Evolutionary conservation across 192 early-diverging fungal species (phyloP).

Genomic region (Rhizophagus sp.): DNA sequence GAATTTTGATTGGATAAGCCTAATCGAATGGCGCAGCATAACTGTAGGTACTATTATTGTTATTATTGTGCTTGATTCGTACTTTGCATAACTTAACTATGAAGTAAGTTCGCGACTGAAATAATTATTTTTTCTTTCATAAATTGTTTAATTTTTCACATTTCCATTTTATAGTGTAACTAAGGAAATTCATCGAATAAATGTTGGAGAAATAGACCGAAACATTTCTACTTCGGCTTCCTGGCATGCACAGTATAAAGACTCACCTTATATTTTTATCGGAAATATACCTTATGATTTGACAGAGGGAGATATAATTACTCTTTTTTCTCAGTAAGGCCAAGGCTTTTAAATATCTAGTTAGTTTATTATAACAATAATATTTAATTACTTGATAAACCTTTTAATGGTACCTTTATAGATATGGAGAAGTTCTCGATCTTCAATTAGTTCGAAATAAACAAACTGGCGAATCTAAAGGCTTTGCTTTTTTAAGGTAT

Average conservation of each 20-base stretch:
- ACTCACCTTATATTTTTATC: slow-evolving; percentile 88
- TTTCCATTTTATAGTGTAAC: slow-evolving; percentile 58
- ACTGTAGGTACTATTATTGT: too few species aligned
- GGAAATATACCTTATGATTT: slow-evolving; percentile 83
- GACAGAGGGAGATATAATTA: slow-evolving; percentile 92
- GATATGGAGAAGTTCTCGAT: slow-evolving; percentile 89
- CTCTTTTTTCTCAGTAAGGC: slow-evolving; percentile 88
- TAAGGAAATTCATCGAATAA: slow-evolving; percentile 84
- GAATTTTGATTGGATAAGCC: too few species aligned
- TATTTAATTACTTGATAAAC: neutral
- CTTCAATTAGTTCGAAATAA: slow-evolving; percentile 86
- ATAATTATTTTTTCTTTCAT: neutral
- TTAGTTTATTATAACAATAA: too few species aligned
- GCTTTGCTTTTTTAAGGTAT: slow-evolving; percentile 88
- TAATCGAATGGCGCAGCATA: too few species aligned
- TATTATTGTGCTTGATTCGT: too few species aligned
- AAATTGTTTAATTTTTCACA: too few species aligned
- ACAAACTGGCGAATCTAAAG: slow-evolving; percentile 83
- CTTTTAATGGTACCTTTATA: slow-evolving; percentile 22
- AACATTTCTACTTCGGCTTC: slow-evolving; percentile 62
- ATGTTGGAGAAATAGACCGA: slow-evolving; percentile 65
- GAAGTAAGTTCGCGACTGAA: too few species aligned
- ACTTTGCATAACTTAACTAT: too few species aligned
- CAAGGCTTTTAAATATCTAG: neutral
- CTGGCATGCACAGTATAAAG: slow-evolving; percentile 89